Percentiles rank a stretch among this genome's conserved stretches.
Conservation (phyloP, 768 basidiomycete genomes). For the Mycena haematopus region DNA sequence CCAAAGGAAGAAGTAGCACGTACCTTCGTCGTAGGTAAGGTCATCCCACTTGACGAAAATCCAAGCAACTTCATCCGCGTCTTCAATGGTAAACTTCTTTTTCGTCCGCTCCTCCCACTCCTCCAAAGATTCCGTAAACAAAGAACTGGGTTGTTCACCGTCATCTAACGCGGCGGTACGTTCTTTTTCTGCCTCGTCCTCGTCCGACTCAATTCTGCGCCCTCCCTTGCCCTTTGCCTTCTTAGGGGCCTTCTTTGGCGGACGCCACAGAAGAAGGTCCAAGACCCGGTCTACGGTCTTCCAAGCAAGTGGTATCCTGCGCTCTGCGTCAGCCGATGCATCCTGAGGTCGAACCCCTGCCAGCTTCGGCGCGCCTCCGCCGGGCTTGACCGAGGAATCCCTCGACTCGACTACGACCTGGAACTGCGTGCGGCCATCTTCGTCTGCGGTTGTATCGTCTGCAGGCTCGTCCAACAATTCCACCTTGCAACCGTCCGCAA, state of each 20-base stretch:
- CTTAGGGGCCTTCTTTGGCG: constrained; percentile 36
- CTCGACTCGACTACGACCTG: constrained; percentile 50
- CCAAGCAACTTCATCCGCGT: constrained; percentile 74
- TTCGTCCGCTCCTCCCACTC: constrained; percentile 62
- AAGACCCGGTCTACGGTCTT: constrained; percentile 92
- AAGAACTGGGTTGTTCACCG: constrained; percentile 68
- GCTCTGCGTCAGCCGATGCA: constrained; percentile 73
- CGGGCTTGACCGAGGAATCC: constrained; percentile 42
- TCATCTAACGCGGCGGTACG: constrained; percentile 52
- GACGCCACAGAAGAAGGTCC: constrained; percentile 74
- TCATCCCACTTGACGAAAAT: constrained; percentile 94
- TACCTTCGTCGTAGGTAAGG: constrained; percentile 91
- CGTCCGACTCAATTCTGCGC: constrained; percentile 36
- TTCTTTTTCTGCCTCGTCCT: constrained; percentile 40
- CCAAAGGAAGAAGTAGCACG: constrained; percentile 30
- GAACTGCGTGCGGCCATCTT: constrained; percentile 37
- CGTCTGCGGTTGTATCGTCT: constrained; percentile 41
- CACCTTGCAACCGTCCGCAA: constrained; percentile 70
- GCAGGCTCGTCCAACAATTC: constrained; percentile 61
- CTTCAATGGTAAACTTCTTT: constrained; percentile 48
- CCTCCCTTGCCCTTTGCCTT: constrained; percentile 32
- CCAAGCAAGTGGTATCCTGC: constrained; percentile 80
- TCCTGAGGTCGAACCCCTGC: constrained; percentile 38
- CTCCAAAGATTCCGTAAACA: constrained; percentile 62
- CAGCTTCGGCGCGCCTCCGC: constrained; percentile 31